Percentiles rank a stretch among this genome's conserved stretches.
Conservation (phyloP, 176 grass and related monocot genomes). For the Oryza longistaminata region DNA sequence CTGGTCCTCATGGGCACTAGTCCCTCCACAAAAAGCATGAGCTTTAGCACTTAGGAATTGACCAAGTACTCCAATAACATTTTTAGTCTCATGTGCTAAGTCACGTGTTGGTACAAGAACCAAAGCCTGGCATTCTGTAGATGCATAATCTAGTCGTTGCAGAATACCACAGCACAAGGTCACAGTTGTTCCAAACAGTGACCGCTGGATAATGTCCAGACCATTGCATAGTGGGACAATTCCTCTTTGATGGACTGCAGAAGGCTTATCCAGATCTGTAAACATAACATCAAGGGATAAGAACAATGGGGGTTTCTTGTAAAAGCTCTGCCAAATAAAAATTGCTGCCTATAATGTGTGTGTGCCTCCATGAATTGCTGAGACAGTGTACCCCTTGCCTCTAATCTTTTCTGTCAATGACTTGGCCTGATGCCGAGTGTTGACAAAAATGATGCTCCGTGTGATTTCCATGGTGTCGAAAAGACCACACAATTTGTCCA, state of each 20-base stretch:
- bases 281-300: background rate
- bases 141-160: conserved; percentile 66
- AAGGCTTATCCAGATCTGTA: conserved; percentile 72
- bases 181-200: conserved; percentile 62
- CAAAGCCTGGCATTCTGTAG: conserved; percentile 67
- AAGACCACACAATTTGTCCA: conserved; percentile 53
- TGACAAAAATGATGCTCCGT: conserved; percentile 57
- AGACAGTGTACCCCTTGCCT: conserved; percentile 50
- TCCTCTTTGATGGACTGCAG: conserved; percentile 58
- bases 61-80: conserved; percentile 68
- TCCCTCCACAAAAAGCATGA: conserved; percentile 65
- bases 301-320: background rate
- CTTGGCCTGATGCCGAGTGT: conserved; percentile 48
- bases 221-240: conserved; percentile 75
- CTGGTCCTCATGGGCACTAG: conserved; percentile 39
- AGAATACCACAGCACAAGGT: conserved; percentile 69
- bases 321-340: background rate
- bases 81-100: conserved; percentile 54
- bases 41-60: conserved; percentile 63
- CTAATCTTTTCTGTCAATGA: conserved; percentile 49
- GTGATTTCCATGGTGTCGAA: conserved; percentile 35
- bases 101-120: conserved; percentile 65
- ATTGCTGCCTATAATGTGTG: background rate
- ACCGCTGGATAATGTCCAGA: conserved; percentile 64
- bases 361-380: conserved; percentile 60